Evolutionary conservation across 345 rosid species (phyloP).

Genomic region (Hibiscus trionum): DNA sequence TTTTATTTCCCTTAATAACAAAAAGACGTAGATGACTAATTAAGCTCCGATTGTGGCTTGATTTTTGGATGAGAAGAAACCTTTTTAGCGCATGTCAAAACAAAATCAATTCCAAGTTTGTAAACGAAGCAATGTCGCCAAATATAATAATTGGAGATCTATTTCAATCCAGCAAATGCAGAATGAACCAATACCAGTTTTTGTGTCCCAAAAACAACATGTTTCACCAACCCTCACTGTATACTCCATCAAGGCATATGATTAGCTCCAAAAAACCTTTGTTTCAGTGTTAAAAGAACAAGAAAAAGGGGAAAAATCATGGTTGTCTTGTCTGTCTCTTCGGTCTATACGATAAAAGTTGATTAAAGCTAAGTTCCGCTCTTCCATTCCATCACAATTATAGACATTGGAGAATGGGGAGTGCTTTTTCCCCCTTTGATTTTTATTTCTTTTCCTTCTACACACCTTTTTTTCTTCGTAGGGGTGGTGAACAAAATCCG

Average conservation of each 20-base stretch:
- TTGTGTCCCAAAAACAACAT: not conserved
- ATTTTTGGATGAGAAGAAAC: not conserved
- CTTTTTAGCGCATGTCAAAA: conserved; percentile 11
- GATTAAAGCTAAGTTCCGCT: not conserved
- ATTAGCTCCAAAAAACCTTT: conserved; percentile 3
- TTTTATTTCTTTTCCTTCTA: not conserved
- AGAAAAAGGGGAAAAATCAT: conserved; percentile 2
- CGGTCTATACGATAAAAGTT: conserved; percentile 1
- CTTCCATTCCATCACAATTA: conserved; percentile 16
- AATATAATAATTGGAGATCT: not conserved
- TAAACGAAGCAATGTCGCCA: not conserved
- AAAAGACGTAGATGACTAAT: too few species aligned
- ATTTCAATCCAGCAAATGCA: not conserved
- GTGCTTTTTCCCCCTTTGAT: not conserved
- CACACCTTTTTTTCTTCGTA: not conserved
- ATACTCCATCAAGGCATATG: not conserved
- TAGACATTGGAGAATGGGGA: not conserved
- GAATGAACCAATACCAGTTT: not conserved
- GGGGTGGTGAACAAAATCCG: not conserved
- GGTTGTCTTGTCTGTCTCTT: not conserved
- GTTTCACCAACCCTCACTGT: conserved; percentile 2
- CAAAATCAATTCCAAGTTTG: conserved; percentile 8
- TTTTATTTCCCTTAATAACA: too few species aligned
- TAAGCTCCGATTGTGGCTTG: not conserved
- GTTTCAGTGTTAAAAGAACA: conserved; percentile 11